Base-by-base conservation (phyloP, 2,329 filamentous ascomycete species). In the Fusarium keratoplasticum region DNA sequence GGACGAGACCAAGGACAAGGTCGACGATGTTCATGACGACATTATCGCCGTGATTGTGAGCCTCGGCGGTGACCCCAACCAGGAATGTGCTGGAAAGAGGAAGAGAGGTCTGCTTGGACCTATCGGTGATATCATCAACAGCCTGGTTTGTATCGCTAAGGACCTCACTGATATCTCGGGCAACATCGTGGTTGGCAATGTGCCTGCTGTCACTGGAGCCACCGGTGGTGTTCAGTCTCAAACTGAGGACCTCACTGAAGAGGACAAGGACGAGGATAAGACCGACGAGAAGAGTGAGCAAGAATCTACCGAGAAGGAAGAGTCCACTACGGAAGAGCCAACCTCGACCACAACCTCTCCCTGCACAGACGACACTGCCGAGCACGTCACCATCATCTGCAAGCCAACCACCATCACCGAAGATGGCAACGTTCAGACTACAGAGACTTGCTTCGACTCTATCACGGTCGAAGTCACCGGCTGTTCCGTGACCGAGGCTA, bases 111-210 rank as follows among this genome's bases (percentile, higher is more conserved):
- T 76, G 7, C 50, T 75, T 8, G 68, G 66, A 2, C 13, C 63
- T 13, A 63, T 76, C 7, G 44, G 65, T 2, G 70, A 76, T 9
- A 31, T 67, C 16, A 66, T 76, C 35, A 76, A 72, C 54, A 74
- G 55, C 22, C 42, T 76, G 1, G 61, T 61, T 11, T 76, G 73
- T 1, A 74, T 72, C 55, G 70, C 61, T 2, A 18, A 68, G 25
- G 68, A 72, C 5, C 70, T 76, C 3, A 57, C 65, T 18, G 35
- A 72, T 1, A 52, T 74, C 27, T 64, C 73, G 1, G 59, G 38
- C 0, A 33, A 36, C 29, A 70, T 76, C n/a, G 54, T 59, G 4
- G 44, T 55, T 9, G 65, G 66, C 16, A 65, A 76, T 14, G 59
- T 76, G 0, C 65, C 71, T 13, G 70, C 67, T 5, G 73, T 72